Conservation (phyloP, 2,329 filamentous ascomycete genomes). For the Aureobasidium zeae region DNA sequence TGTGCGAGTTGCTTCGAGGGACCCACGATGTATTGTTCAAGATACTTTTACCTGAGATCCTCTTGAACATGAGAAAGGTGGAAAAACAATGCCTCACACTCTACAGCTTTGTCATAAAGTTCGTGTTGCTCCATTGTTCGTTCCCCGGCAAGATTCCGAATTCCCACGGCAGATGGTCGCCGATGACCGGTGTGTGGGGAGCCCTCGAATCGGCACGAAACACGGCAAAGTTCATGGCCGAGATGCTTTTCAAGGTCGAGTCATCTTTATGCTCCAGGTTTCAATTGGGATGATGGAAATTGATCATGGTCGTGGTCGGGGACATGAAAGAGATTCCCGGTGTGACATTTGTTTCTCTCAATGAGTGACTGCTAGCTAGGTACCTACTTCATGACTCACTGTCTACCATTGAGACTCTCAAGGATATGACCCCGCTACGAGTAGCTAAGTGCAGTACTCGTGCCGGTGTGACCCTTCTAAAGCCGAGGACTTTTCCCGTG, state of each 20-base stretch:
- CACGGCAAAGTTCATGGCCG: not conserved
- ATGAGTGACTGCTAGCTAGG: too few relatives aligned
- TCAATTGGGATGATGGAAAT: too few relatives aligned
- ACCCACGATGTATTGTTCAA: too few relatives aligned
- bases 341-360: too few relatives aligned
- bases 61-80: constrained; percentile 3
- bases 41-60: not conserved
- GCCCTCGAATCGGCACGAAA: not conserved
- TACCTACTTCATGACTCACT: too few relatives aligned
- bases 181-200: constrained; percentile 3
- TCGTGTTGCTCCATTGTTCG: constrained; percentile 1
- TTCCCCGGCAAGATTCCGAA: not conserved
- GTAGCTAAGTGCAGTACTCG: too few relatives aligned
- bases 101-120: constrained; percentile 4
- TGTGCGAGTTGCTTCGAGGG: not conserved
- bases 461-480: too few relatives aligned
- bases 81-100: not conserved
- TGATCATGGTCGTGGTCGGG: too few relatives aligned
- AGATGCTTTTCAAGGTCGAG: not conserved
- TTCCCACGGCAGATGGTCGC: constrained; percentile 1
- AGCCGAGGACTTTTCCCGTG: too few relatives aligned
- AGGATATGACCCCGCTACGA: constrained; percentile 3
- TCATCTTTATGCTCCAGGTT: too few relatives aligned
- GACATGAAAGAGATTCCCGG: too few relatives aligned
- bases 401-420: not conserved